Evolutionary conservation across 371 early-diverging fungal genomes (phyloP).

Genomic region (Amoeboaphelidium protococcarum): DNA sequence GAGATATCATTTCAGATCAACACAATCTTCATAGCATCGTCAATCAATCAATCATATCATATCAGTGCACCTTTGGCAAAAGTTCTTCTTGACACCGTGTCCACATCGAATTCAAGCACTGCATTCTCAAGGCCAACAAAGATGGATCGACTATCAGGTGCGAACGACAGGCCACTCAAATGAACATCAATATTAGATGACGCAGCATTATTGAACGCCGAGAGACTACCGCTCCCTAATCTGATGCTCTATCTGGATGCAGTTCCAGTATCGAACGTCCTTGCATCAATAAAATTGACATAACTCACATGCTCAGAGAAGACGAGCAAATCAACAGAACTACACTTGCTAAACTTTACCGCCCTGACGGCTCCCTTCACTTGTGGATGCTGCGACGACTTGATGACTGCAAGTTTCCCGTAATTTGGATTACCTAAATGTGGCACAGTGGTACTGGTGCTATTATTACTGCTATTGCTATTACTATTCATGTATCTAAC

Average conservation of each 20-base stretch:
- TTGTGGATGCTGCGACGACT: conserved; percentile 16
- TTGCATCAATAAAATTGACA: conserved; percentile 53
- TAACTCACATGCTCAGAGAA: conserved; percentile 65
- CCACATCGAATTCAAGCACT: conserved; percentile 20
- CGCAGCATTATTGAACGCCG: conserved; percentile 18
- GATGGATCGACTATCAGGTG: conserved; percentile 38
- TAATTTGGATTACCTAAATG: conserved; percentile 3
- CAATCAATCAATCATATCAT: too few species aligned
- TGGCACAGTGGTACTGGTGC: conserved; percentile 16
- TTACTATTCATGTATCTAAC: conserved; percentile 17
- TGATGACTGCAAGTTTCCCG: not conserved
- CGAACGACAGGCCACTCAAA: conserved; percentile 45
- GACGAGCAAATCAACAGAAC: conserved; percentile 47
- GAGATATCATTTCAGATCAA: too few species aligned
- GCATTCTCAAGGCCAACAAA: conserved; percentile 12
- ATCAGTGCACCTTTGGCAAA: conserved; percentile 20
- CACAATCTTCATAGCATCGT: too few species aligned
- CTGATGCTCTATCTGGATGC: conserved; percentile 27
- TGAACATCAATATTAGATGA: conserved; percentile 30
- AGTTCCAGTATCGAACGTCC: conserved; percentile 42
- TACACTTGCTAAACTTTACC: conserved; percentile 52
- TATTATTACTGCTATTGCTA: not conserved
- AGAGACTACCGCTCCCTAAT: conserved; percentile 7
- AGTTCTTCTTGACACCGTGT: conserved; percentile 16
- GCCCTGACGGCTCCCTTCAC: conserved; percentile 54